Evolutionary conservation across 1,284 basidiomycete genomes (phyloP).

Genomic region (Phylloporus sp.): DNA sequence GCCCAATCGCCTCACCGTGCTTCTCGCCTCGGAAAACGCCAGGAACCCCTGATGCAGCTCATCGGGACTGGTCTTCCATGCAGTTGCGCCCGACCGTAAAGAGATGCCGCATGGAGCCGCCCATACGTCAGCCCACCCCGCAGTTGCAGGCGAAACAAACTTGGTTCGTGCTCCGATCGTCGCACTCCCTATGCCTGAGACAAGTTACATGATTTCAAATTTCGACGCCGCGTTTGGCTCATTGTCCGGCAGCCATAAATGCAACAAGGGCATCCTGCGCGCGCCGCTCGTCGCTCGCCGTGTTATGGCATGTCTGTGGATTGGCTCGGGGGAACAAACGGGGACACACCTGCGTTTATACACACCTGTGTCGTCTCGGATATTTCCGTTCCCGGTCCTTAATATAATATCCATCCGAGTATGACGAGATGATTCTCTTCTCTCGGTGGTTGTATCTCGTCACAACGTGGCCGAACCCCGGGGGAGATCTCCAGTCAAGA

Average conservation of each 20-base stretch:
- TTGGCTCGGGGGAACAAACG: no score
- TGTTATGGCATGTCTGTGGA: no score
- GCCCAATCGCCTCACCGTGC: background rate
- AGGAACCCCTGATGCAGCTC: background rate
- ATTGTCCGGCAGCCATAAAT: no score
- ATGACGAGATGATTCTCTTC: background rate
- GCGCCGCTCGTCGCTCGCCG: no score
- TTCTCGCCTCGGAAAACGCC: slow-evolving; percentile 1
- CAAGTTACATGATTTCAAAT: background rate
- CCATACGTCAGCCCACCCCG: background rate
- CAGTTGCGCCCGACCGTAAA: background rate
- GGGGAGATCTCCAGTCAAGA: background rate
- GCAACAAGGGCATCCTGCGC: no score
- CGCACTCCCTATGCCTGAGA: background rate
- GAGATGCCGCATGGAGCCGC: no score
- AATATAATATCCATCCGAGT: no score
- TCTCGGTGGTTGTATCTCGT: background rate
- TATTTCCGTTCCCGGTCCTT: no score
- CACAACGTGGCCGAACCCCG: slow-evolving; percentile 3
- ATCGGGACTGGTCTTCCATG: background rate
- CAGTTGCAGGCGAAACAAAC: background rate
- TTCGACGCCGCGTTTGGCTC: background rate
- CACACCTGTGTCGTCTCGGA: no score
- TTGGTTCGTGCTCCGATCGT: background rate
- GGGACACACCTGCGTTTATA: no score